Evolutionary conservation across 768 basidiomycete genomes (phyloP), one percentile per base, ranked within the genome.

Genomic region (Porpolomopsis calyptriformis): DNA sequence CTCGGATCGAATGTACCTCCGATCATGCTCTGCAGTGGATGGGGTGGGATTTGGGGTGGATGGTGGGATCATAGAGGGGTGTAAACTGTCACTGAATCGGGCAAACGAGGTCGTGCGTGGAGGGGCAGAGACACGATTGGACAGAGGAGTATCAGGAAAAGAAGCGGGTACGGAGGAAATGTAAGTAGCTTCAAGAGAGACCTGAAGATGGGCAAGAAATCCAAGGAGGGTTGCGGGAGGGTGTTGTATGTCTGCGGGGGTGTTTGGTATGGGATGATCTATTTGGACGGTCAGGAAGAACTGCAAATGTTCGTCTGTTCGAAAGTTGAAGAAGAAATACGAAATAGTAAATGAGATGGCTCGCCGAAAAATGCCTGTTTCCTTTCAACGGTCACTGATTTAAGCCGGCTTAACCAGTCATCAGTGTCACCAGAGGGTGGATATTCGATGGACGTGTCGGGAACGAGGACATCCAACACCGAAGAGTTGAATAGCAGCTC

Each of bases 21-120:
- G 72, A 61, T 96, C 91, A 12, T 74, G 71, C 25, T 82, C 80
- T 0, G 74, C 71, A 22, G 85, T 80, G 1, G 74, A 67, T 1
- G 91, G 91, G 12, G 80, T 82, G 1, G 91, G 91, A 58, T 84
- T 81, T 0, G 91, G 92, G 0, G 91, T 96, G 43, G 68, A 69
- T 1, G 89, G 89, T 23, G 87, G 88, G 51, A 84, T 74, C 55
- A 88, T 82, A 2, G 82, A 79, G 1, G 83, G 80, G 49, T 77
- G 74, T 16, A 52, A 69, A 16, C 65, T 57, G 34, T 64, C 66
- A 40, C 66, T 62, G 3, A 53, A 57, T 43, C 65, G 63, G 26
- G 59, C 55, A 18, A 75, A 59, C 16, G 75, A 72, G n/a, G 69
- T 67, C 2, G 74, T 70, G 9, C 79, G 73, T 16, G 81, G 78